Evolutionary conservation across 2,329 filamentous ascomycete genomes (phyloP).

Genomic region (Phyllosticta citriasiana): DNA sequence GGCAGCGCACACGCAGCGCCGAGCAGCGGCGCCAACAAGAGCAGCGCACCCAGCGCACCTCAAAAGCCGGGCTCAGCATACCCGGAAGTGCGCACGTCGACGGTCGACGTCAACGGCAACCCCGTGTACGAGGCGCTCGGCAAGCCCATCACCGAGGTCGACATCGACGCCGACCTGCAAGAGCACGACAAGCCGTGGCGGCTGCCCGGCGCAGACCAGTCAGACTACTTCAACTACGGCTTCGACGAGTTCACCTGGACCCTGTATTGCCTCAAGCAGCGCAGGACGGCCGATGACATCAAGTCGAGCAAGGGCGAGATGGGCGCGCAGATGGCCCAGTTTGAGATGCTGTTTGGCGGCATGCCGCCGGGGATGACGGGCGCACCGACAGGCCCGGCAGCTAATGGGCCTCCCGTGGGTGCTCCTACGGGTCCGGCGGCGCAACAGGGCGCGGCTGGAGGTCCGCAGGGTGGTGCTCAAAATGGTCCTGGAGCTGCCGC

Average conservation of each 20-base stretch:
- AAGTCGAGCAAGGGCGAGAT: constrained; percentile 66
- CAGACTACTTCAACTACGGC: constrained; percentile 98
- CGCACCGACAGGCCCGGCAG: constrained; percentile 17
- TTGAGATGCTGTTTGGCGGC: constrained; percentile 44
- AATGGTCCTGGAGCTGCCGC: constrained; percentile 13
- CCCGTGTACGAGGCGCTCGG: constrained; percentile 58
- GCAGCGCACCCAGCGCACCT: constrained; percentile 8
- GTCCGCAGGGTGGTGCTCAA: constrained; percentile 3
- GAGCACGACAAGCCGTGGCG: constrained; percentile 89
- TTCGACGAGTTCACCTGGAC: constrained; percentile 99
- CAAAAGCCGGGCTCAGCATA: constrained; percentile 45
- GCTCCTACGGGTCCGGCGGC: constrained; percentile 23
- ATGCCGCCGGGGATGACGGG: constrained; percentile 17
- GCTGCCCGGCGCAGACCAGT: constrained; percentile 84
- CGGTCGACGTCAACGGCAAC: constrained; percentile 72
- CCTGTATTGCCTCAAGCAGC: constrained; percentile 83
- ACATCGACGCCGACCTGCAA: constrained; percentile 43
- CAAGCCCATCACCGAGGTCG: constrained; percentile 58
- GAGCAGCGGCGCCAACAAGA: constrained; percentile 9
- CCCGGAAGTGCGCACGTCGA: constrained; percentile 63
- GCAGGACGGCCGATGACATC: constrained; percentile 66
- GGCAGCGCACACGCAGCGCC: constrained; percentile 11
- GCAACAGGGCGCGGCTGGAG: constrained; percentile 4
- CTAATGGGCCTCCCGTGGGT: constrained; percentile 14
- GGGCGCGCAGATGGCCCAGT: constrained; percentile 49